A percentile compares a stretch with the other conserved stretches of the same genome.
These are phyloP conservation scores for Flaveria floridana DNA, from an alignment of 140 eudicot species.

Conservation along the genomic window DNA sequence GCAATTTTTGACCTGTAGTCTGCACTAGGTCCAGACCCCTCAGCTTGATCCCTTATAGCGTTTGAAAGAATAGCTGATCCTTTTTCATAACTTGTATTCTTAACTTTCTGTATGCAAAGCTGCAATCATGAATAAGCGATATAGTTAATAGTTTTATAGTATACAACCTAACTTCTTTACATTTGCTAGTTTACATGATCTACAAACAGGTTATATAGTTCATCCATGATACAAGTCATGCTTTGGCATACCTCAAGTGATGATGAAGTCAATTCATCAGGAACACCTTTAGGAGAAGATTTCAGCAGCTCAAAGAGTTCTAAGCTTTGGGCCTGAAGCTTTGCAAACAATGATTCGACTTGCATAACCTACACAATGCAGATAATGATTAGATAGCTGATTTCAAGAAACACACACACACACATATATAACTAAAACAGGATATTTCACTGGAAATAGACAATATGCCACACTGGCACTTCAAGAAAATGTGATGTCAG, in stretches of 20 bases:
- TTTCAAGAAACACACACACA: background rate
- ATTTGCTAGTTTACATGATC: background rate
- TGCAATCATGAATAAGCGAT: slow-evolving; percentile 32
- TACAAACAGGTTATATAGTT: slow-evolving; percentile 4
- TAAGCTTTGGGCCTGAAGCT: slow-evolving; percentile 47
- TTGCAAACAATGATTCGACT: slow-evolving; percentile 59
- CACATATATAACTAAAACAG: background rate
- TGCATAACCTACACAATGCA: slow-evolving; percentile 67
- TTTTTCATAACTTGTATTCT: slow-evolving; percentile 50
- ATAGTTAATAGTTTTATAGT: background rate
- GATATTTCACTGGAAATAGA: background rate
- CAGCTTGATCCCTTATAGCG: slow-evolving; percentile 66
- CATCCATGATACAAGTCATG: background rate
- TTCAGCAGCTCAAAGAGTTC: slow-evolving; percentile 61
- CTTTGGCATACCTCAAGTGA: slow-evolving; percentile 69
- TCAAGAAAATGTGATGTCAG: background rate
- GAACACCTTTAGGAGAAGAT: slow-evolving; percentile 45
- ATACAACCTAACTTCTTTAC: background rate
- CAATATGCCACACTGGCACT: background rate
- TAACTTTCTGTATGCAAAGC: slow-evolving; percentile 66
- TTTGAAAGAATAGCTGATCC: slow-evolving; percentile 50
- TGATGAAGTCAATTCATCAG: slow-evolving; percentile 53
- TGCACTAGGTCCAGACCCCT: slow-evolving; percentile 66
- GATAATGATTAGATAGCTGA: slow-evolving; percentile 26
- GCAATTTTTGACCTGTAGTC: slow-evolving; percentile 60